Base-by-base conservation (phyloP, 306 rosid species). In the Vigna radiata region DNA sequence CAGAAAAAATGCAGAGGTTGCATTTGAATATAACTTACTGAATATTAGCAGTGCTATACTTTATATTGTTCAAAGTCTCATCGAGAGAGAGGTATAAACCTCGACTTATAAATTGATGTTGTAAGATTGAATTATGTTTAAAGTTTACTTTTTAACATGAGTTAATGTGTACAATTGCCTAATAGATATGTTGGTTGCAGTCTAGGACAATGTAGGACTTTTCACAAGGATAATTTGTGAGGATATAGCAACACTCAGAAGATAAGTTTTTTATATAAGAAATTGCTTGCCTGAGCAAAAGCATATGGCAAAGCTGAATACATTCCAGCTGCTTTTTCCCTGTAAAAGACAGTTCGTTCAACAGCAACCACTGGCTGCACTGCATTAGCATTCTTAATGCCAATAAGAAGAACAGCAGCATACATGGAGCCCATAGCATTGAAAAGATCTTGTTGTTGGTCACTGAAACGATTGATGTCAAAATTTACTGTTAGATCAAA, bases 391-490 rank as follows among this genome's bases (percentile, higher is more conserved):
- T 88, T 88, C 77, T 82, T 86, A 6, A 88, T 13, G 55, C 90
- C 91, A 19, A 88, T 37, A 31, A 88, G 81, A 49, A 88, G 88
- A 73, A 88, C 88, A n/a, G 91, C 82, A 60, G 88, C 85, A 84
- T 88, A 88, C 91, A 86, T 88, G 41, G 90, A 88, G 7, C 91
- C 91, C 84, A 88, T 86, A 19, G 90, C 89, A 79, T 88, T 84
- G 16, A 86, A 82, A 60, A 88, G 82, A 72, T 86, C 87, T 73
- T 77, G 88, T 61, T 79, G 81, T 23, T 74, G 82, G 13, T 39
- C 61, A 53, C 89, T 86, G 77, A 64, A 76, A 61, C 49, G 23
- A 43, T 79, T 39, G 18, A 69, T 64, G 59, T 37, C 59, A 47
- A 81, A 29, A 25, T 31, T 44, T 63, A 18, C 15, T 23, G 33